Evolutionary conservation across 2,329 filamentous ascomycete species (phyloP).

Genomic region (Fusarium mexicanum): DNA sequence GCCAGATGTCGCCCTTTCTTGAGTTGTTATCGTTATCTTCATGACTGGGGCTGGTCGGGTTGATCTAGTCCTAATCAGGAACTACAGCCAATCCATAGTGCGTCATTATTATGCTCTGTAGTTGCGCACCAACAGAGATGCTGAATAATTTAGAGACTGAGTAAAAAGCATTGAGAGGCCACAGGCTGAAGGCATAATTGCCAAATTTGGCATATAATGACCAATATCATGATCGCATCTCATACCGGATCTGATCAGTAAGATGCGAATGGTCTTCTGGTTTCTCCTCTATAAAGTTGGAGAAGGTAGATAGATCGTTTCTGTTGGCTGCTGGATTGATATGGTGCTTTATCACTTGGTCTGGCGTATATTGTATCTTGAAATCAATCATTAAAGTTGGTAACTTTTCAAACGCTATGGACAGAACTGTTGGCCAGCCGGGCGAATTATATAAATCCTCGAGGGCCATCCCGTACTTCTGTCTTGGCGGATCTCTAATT

Average conservation of each 20-base stretch:
- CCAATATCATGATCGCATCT: neutral
- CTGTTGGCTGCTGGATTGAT: neutral
- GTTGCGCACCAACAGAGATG: neutral
- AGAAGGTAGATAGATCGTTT: neutral
- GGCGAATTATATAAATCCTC: neutral
- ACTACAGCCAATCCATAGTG: neutral
- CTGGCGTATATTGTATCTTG: accelerated
- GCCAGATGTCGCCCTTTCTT: neutral
- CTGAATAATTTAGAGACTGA: neutral
- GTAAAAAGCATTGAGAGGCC: neutral
- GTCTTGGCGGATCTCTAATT: neutral
- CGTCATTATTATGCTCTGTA: neutral
- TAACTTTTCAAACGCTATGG: neutral
- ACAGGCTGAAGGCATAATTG: accelerated
- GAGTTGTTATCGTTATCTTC: neutral
- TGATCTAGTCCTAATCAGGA: neutral
- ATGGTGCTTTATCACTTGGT: neutral
- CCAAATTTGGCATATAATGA: accelerated
- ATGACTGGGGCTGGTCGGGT: accelerated
- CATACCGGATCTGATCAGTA: neutral
- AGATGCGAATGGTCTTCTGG: neutral
- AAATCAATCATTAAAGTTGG: neutral
- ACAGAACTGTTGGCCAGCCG: neutral
- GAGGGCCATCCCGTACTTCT: neutral
- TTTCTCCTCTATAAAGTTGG: neutral